A percentile compares a stretch with the other conserved stretches of the same genome.
Evolutionary conservation across 306 rosid species (phyloP).

Genomic region (Glycine latifolia): DNA sequence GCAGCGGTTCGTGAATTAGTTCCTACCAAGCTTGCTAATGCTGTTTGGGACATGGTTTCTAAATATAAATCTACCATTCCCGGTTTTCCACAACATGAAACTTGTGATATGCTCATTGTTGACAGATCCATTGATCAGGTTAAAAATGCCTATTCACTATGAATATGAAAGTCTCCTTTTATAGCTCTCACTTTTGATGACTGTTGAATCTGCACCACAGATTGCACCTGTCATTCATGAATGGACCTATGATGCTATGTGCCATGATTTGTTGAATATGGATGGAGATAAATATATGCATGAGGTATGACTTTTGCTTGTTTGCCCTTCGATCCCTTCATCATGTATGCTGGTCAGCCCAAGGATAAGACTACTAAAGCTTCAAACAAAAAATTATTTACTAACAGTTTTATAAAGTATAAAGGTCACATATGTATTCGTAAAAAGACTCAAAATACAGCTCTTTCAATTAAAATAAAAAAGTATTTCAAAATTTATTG

Average conservation of each 20-base stretch:
- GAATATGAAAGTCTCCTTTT: constrained; percentile 31
- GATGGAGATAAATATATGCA: constrained; percentile 83
- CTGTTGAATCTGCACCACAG: constrained; percentile 53
- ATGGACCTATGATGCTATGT: constrained; percentile 99
- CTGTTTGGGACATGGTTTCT: constrained; percentile 74
- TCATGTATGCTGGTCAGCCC: background rate
- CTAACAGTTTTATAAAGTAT: background rate
- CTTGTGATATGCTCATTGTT: constrained; percentile 91
- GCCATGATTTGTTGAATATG: constrained; percentile 83
- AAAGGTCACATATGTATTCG: background rate
- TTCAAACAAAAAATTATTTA: background rate
- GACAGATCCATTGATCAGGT: constrained; percentile 96
- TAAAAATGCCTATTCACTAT: constrained; percentile 39
- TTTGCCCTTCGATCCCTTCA: constrained; percentile 20
- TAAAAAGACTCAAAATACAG: background rate
- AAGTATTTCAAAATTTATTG: too few species aligned
- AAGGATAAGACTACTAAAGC: background rate
- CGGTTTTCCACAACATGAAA: constrained; percentile 80
- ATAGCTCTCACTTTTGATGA: constrained; percentile 30
- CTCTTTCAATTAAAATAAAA: background rate
- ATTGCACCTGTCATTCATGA: constrained; percentile 97
- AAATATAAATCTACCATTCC: constrained; percentile 83
- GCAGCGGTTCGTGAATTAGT: constrained; percentile 60
- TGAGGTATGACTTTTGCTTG: constrained; percentile 65
- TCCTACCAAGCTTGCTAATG: constrained; percentile 78